These are phyloP conservation scores for Lactarius hengduanensis DNA, from an alignment of 768 basidiomycete species.

Conservation along the genomic window DNA sequence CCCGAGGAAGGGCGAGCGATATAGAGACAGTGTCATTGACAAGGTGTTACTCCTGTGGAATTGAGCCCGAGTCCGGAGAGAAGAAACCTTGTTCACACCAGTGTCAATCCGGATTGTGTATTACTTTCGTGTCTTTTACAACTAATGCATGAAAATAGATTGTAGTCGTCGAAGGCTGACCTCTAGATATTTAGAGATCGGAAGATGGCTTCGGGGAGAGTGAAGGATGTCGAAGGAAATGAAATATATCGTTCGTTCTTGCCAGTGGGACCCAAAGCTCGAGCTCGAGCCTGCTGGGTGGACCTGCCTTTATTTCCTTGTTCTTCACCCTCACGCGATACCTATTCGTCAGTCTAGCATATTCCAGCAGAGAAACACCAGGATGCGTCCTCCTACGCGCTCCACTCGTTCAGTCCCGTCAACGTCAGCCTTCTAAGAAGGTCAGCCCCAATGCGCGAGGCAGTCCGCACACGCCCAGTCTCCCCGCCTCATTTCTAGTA, in stretches of 20 bases:
- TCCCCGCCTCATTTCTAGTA: background rate
- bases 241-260: background rate
- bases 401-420: constrained; percentile 33
- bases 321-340: constrained; percentile 12
- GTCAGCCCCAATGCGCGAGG: background rate
- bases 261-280: background rate
- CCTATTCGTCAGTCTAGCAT: constrained; percentile 17
- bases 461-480: background rate
- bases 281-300: background rate
- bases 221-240: background rate
- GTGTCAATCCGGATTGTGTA: background rate
- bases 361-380: constrained; percentile 10
- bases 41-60: constrained; percentile 36
- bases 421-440: constrained; percentile 24
- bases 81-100: background rate
- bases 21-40: constrained; percentile 31
- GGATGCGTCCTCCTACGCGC: constrained; percentile 34
- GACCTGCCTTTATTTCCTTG: background rate
- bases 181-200: constrained; percentile 11
- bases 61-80: background rate
- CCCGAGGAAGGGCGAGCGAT: constrained; percentile 43
- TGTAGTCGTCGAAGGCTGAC: constrained; percentile 16
- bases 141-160: background rate
- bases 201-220: background rate
- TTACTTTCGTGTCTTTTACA: background rate